phyloP scores from a whole-genome alignment of 306 rosid genomes.

The Trichosanthes cucumerina region DNA sequence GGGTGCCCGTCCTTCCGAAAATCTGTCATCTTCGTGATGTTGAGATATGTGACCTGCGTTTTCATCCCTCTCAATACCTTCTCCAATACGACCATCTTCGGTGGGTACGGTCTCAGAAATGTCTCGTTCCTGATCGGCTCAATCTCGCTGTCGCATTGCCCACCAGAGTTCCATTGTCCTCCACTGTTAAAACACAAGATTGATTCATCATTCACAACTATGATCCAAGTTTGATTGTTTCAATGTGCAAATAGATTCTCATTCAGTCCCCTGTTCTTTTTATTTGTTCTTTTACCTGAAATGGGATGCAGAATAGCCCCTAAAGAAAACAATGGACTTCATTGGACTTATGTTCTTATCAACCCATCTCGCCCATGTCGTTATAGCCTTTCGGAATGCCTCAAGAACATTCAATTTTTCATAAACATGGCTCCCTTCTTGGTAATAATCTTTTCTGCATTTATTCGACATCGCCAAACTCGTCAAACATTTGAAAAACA shows the following conservation, averaged over 20 bases:
- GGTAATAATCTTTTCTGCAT: slow-evolving; percentile 85
- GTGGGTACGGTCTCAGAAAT: slow-evolving; percentile 50
- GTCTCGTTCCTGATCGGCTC: slow-evolving; percentile 63
- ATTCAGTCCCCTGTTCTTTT: neutral
- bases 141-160: slow-evolving; percentile 68
- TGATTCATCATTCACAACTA: neutral
- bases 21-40: slow-evolving; percentile 84
- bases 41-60: slow-evolving; percentile 59
- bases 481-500: neutral
- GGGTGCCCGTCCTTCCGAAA: slow-evolving; percentile 96
- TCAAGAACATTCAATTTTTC: slow-evolving; percentile 70
- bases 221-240: neutral
- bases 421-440: slow-evolving; percentile 92
- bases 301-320: slow-evolving; percentile 94
- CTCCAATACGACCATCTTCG: slow-evolving; percentile 71
- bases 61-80: slow-evolving; percentile 67
- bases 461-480: neutral
- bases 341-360: slow-evolving; percentile 57
- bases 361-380: slow-evolving; percentile 94
- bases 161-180: slow-evolving; percentile 98
- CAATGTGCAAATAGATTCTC: neutral
- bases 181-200: slow-evolving; percentile 44
- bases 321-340: slow-evolving; percentile 61
- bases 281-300: slow-evolving; percentile 48
- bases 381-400: slow-evolving; percentile 85